These are phyloP conservation scores for Picochlorum costavermella DNA, from an alignment of 139 green algal genomes.

Conservation along the genomic window DNA sequence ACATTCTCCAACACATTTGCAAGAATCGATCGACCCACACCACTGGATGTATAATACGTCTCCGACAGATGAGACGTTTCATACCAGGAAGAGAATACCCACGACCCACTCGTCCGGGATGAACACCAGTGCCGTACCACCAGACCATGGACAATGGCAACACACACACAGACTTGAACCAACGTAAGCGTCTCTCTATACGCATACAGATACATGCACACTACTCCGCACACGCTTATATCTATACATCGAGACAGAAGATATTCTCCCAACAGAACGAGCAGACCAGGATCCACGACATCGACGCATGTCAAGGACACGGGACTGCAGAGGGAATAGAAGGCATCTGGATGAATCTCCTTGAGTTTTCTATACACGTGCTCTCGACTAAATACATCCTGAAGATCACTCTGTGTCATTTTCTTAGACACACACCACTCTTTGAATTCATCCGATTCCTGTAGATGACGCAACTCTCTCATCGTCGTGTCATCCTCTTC, in stretches of 20 bases:
- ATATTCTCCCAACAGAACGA: constrained; percentile 2
- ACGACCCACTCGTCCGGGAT: too few species aligned
- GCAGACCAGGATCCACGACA: neutral
- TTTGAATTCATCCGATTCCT: constrained; percentile 7
- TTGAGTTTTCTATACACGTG: neutral
- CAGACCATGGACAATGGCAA: too few species aligned
- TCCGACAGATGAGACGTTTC: neutral
- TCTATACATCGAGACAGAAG: constrained; percentile 4
- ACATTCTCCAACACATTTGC: constrained; percentile 6
- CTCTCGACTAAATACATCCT: neutral
- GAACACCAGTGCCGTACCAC: too few species aligned
- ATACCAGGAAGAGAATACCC: constrained; percentile 5
- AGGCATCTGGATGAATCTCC: constrained; percentile 5
- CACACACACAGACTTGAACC: neutral
- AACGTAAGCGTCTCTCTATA: constrained; percentile 1
- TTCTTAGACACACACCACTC: neutral
- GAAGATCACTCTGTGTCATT: neutral
- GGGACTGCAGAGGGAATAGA: neutral
- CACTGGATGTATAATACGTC: too few species aligned
- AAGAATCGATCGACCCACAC: neutral
- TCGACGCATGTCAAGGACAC: neutral
- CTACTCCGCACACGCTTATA: neutral
- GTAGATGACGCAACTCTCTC: neutral
- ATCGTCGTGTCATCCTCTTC: neutral
- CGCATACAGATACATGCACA: neutral